Evolutionary conservation across 139 green algal genomes (phyloP).

Genomic region (Volvox africanus): DNA sequence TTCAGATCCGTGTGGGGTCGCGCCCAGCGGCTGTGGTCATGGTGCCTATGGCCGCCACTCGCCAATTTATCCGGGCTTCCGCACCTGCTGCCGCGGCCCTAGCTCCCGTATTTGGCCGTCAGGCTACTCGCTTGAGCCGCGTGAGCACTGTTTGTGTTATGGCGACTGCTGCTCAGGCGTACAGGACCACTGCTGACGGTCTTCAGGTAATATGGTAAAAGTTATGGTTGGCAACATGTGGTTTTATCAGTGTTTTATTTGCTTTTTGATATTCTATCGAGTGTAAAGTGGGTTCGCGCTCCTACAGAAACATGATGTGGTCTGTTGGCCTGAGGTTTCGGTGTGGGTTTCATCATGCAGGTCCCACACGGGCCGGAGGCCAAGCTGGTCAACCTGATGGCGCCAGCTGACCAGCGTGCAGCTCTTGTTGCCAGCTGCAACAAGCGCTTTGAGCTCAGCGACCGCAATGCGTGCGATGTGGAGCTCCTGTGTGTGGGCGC

Average conservation of each 20-base stretch:
- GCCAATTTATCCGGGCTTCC: not conserved
- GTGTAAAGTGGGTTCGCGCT: not conserved
- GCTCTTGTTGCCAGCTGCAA: conserved; percentile 66
- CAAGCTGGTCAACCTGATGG: conserved; percentile 88
- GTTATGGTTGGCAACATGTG: not conserved
- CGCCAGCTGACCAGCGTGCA: conserved; percentile 67
- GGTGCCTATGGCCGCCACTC: not conserved
- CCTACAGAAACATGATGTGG: not conserved
- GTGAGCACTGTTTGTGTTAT: not conserved
- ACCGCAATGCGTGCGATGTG: conserved; percentile 94
- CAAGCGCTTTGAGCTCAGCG: conserved; percentile 83
- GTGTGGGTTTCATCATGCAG: conserved; percentile 52
- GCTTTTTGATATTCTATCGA: not conserved
- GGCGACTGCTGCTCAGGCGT: not conserved
- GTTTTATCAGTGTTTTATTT: no score
- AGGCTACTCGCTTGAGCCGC: not conserved
- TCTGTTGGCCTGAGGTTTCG: conserved; percentile 6
- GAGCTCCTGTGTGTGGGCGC: conserved; percentile 90
- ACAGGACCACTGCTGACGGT: not conserved
- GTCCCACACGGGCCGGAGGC: conserved; percentile 78
- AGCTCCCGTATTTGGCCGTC: not conserved
- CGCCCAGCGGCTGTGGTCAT: not conserved
- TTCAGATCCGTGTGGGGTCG: conserved; percentile 1
- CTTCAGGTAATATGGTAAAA: conserved; percentile 19
- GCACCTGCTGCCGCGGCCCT: not conserved